A percentile compares a stretch with the other conserved stretches of the same genome.
phyloP scores from a whole-genome alignment of 164 flowering plant genomes.

The Annona squamosa region DNA sequence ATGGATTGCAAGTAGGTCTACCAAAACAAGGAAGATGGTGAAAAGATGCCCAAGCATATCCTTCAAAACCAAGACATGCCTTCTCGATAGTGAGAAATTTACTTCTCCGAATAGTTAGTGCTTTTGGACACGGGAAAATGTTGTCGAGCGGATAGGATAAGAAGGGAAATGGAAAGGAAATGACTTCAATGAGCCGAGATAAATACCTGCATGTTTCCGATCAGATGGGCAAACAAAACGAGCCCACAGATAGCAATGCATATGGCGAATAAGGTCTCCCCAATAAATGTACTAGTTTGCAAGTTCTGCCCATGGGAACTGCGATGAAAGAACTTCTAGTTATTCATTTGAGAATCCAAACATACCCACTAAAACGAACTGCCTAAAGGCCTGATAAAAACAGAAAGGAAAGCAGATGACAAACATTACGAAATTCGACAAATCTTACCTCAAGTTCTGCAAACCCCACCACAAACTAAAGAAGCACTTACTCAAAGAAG shows the following conservation, averaged over 20 bases:
- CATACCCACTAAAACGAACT: not conserved
- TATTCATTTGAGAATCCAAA: not conserved
- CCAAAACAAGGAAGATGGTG: conserved; percentile 7
- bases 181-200: not conserved
- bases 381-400: too few species aligned
- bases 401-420: not conserved
- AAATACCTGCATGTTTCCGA: conserved; percentile 96
- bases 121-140: not conserved
- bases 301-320: conserved; percentile 91
- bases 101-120: not conserved
- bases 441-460: conserved; percentile 71
- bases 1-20: conserved; percentile 93
- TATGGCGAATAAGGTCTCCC: conserved; percentile 80
- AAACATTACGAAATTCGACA: not conserved
- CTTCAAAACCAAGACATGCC: not conserved
- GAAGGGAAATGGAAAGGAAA: not conserved
- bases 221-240: conserved; percentile 83
- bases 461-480: conserved; percentile 98
- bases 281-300: conserved; percentile 70
- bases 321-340: conserved; percentile 7
- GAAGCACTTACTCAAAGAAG: conserved; percentile 65
- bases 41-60: not conserved
- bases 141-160: not conserved
- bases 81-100: not conserved
- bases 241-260: conserved; percentile 83